phyloP scores from a whole-genome alignment of 179 eudicot genomes.

The Heliamphora pulchella region DNA sequence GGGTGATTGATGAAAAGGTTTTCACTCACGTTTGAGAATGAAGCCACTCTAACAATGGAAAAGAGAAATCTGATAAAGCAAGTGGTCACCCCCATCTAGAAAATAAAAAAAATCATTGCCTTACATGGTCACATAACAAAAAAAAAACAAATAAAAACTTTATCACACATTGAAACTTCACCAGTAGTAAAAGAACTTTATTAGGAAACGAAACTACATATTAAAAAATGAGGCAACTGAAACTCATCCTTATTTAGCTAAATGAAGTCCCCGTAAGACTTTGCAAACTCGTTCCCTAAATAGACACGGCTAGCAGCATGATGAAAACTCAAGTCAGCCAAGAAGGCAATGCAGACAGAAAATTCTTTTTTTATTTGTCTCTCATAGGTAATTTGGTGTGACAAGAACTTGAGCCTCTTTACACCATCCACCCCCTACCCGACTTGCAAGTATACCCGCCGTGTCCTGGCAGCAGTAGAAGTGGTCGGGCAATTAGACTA shows the following conservation, averaged over 20 bases:
- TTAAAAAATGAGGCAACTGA: too few species aligned
- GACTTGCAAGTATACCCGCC: constrained; percentile 3
- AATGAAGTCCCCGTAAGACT: too few species aligned
- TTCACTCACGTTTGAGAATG: neutral
- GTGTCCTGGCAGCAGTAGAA: neutral
- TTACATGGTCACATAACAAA: too few species aligned
- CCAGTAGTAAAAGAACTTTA: neutral
- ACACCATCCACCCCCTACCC: neutral
- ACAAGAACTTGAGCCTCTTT: neutral
- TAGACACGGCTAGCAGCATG: neutral
- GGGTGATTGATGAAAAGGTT: too few species aligned
- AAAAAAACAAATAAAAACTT: too few species aligned
- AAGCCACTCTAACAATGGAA: neutral
- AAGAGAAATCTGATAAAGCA: neutral
- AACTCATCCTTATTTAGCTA: too few species aligned
- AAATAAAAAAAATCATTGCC: neutral
- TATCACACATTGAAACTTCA: too few species aligned
- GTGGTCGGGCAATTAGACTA: neutral
- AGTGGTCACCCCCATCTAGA: neutral
- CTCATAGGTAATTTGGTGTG: too few species aligned
- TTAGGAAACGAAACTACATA: too few species aligned
- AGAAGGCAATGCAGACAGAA: neutral
- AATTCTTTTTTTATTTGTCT: neutral
- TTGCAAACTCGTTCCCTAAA: neutral
- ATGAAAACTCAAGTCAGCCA: neutral